Evolutionary conservation across 1,284 basidiomycete species (phyloP).

Genomic region (Microbotryomycetes sp.): DNA sequence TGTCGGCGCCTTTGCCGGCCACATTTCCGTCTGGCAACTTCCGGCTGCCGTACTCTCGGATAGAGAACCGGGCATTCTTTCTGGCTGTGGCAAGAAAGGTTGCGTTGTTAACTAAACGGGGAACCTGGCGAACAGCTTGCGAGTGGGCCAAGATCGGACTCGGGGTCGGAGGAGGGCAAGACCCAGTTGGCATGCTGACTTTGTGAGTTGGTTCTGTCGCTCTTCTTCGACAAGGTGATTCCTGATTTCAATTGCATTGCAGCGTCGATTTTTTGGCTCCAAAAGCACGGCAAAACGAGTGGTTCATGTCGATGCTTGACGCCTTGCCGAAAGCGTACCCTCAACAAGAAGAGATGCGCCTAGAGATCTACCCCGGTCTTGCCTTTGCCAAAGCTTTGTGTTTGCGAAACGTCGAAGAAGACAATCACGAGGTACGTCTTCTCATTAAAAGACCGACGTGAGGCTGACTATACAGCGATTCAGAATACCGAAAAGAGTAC

Average conservation of each 20-base stretch:
- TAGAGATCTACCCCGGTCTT: slow-evolving; percentile 67
- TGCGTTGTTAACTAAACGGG: slow-evolving; percentile 58
- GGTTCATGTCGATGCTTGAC: slow-evolving; percentile 62
- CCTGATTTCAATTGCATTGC: not conserved
- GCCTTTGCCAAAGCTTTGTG: slow-evolving; percentile 67
- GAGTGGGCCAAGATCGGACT: slow-evolving; percentile 65
- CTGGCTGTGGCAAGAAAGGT: slow-evolving; percentile 43
- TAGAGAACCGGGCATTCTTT: slow-evolving; percentile 79
- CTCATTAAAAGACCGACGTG: not conserved
- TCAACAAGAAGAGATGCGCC: slow-evolving; percentile 43
- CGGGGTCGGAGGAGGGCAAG: slow-evolving; percentile 13
- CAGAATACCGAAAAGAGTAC: slow-evolving; percentile 56
- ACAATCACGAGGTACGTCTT: slow-evolving; percentile 50
- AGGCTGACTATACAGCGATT: not conserved
- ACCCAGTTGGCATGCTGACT: slow-evolving; percentile 42
- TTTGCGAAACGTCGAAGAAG: slow-evolving; percentile 49
- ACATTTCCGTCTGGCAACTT: slow-evolving; percentile 73
- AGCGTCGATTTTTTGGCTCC: slow-evolving; percentile 63
- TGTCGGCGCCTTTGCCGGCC: slow-evolving; percentile 70
- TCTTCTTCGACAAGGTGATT: not conserved
- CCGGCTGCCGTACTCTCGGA: slow-evolving; percentile 73
- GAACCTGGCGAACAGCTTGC: slow-evolving; percentile 77
- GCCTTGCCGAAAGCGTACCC: slow-evolving; percentile 18
- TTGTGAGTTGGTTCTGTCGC: slow-evolving; percentile 8
- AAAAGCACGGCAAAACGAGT: slow-evolving; percentile 67